These are phyloP conservation scores for Pascua sp. DNA, from an alignment of 1,284 basidiomycete genomes.

Conservation along the genomic window DNA sequence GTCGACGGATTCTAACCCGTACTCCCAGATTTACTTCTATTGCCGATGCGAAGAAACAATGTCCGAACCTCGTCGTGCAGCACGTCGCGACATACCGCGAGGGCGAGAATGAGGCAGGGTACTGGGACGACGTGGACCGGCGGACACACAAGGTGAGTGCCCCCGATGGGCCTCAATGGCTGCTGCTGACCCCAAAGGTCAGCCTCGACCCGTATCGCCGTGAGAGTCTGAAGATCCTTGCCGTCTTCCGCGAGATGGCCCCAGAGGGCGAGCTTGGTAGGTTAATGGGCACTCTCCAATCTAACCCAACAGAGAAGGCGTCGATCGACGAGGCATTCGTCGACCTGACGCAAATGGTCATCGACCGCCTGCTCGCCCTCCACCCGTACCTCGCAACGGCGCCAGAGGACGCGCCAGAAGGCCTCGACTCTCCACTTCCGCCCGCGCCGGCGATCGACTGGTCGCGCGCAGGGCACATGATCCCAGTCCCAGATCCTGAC, in stretches of 20 bases:
- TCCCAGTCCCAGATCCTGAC: constrained; percentile 55
- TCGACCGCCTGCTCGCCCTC: constrained; percentile 64
- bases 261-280: constrained; percentile 65
- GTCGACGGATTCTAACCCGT: neutral
- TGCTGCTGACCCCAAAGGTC: constrained; percentile 59
- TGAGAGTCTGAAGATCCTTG: constrained; percentile 86
- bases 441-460: constrained; percentile 66
- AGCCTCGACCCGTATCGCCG: constrained; percentile 90
- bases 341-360: constrained; percentile 75
- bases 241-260: constrained; percentile 73
- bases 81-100: constrained; percentile 90
- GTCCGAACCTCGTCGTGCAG: constrained; percentile 76
- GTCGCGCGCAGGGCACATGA: constrained; percentile 64
- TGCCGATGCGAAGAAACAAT: constrained; percentile 76
- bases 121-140: constrained; percentile 81
- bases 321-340: constrained; percentile 75
- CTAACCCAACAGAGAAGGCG: constrained; percentile 62
- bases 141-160: constrained; percentile 82
- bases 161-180: too few species aligned
- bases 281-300: constrained; percentile 14
- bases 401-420: constrained; percentile 65
- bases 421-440: constrained; percentile 77
- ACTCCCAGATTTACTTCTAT: constrained; percentile 44
- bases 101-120: constrained; percentile 80
- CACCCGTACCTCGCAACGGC: constrained; percentile 72